These are phyloP conservation scores for Mycena pura DNA, from an alignment of 768 basidiomycete genomes.

Conservation along the genomic window DNA sequence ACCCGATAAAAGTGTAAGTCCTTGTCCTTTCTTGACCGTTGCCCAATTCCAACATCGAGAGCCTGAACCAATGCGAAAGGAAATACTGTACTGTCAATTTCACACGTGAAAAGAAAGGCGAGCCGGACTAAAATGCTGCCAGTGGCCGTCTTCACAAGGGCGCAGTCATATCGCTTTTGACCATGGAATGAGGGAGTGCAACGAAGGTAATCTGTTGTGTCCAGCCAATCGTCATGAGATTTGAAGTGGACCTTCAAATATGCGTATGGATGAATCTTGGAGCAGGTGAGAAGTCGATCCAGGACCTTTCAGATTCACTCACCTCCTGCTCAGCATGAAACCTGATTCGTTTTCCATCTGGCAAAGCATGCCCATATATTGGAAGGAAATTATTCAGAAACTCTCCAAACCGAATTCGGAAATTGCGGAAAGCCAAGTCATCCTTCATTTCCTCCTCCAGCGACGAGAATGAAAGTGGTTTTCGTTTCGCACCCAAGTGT, in stretches of 20 bases:
- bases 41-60: background rate
- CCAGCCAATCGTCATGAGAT: constrained; percentile 27
- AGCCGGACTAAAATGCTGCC: background rate
- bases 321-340: too few relatives aligned
- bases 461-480: background rate
- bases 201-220: constrained; percentile 24
- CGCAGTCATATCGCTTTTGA: constrained; percentile 17
- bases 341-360: background rate
- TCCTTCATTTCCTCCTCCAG: background rate
- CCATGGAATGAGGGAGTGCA: constrained; percentile 29
- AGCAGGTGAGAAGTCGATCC: background rate
- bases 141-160: background rate
- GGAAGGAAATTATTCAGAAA: background rate
- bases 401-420: background rate
- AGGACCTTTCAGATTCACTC: background rate
- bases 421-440: background rate
- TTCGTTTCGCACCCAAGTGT: background rate
- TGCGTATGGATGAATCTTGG: background rate
- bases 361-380: background rate
- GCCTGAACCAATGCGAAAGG: constrained; percentile 7
- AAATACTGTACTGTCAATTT: background rate
- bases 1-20: constrained; percentile 31
- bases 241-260: constrained; percentile 30
- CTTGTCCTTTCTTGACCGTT: constrained; percentile 22
- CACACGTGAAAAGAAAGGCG: background rate